A percentile compares a stretch with the other conserved stretches of the same genome.
These are phyloP conservation scores for Fereydounia khargensis DNA, from an alignment of 1,284 basidiomycete species.

Conservation along the genomic window DNA sequence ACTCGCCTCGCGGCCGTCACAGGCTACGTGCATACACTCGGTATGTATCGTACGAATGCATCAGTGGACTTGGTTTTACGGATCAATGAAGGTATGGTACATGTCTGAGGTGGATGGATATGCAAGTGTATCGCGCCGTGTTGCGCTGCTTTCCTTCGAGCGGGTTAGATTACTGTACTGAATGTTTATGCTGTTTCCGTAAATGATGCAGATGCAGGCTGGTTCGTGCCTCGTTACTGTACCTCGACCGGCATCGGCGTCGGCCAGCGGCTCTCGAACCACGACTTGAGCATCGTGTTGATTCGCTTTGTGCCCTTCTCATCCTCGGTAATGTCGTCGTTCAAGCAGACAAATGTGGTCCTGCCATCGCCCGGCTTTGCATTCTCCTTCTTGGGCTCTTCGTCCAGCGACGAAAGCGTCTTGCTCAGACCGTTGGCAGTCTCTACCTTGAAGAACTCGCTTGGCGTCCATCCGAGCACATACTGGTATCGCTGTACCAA, in stretches of 20 bases:
- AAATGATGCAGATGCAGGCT: no score
- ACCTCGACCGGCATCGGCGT: constrained; percentile 9
- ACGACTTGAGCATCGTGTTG: constrained; percentile 21
- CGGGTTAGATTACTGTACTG: no score
- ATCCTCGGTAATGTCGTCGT: constrained; percentile 34
- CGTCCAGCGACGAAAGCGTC: constrained; percentile 17
- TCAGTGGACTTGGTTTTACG: no score
- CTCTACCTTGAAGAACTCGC: constrained; percentile 32
- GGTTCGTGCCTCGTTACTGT: no score
- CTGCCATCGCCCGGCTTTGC: background rate
- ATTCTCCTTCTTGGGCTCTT: background rate
- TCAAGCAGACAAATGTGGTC: constrained; percentile 28
- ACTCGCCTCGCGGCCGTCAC: no score
- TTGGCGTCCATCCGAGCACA: constrained; percentile 19
- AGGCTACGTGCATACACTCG: no score
- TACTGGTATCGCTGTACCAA: constrained; percentile 26
- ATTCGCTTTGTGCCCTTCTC: constrained; percentile 7
- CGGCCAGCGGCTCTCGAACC: constrained; percentile 19
- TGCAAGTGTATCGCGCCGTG: no score
- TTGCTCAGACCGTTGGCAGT: constrained; percentile 10
- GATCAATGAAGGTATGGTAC: no score
- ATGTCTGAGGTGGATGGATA: no score
- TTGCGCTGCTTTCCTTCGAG: no score
- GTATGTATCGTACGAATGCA: no score
- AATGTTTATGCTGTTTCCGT: no score